Evolutionary conservation across 108 stramenopile genomes (phyloP).

Genomic region (Epithemia pelagica): DNA sequence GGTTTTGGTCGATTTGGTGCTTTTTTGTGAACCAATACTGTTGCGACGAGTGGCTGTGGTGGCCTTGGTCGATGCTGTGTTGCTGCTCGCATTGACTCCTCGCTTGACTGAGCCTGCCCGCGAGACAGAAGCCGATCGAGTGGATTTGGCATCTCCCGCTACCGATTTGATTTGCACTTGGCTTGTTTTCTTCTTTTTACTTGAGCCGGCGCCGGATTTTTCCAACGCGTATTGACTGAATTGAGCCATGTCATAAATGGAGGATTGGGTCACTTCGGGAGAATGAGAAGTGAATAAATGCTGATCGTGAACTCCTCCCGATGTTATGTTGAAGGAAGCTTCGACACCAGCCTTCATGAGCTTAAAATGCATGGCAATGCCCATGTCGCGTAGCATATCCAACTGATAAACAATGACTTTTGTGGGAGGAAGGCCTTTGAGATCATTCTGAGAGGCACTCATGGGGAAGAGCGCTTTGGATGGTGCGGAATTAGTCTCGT

Average conservation of each 20-base stretch:
- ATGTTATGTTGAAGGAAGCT: not conserved
- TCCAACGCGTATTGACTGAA: not conserved
- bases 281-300: constrained; percentile 1
- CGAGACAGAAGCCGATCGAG: not conserved
- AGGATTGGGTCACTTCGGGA: constrained; percentile 1
- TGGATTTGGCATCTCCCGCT: too few relatives aligned
- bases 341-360: not conserved
- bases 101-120: not conserved
- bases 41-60: not conserved
- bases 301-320: constrained; percentile 6
- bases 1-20: too few relatives aligned
- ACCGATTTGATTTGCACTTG: too few relatives aligned
- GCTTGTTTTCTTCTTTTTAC: too few relatives aligned
- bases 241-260: not conserved
- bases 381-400: constrained; percentile 5
- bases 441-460: not conserved
- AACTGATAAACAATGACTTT: not conserved
- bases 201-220: not conserved
- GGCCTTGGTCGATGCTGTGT: not conserved
- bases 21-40: not conserved
- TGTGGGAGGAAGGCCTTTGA: not conserved
- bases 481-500: not conserved
- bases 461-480: not conserved
- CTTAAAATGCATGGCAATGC: constrained; percentile 8
- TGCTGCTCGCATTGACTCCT: not conserved